phyloP scores from a whole-genome alignment of 345 rosid species.

The Sonneratia alba region DNA sequence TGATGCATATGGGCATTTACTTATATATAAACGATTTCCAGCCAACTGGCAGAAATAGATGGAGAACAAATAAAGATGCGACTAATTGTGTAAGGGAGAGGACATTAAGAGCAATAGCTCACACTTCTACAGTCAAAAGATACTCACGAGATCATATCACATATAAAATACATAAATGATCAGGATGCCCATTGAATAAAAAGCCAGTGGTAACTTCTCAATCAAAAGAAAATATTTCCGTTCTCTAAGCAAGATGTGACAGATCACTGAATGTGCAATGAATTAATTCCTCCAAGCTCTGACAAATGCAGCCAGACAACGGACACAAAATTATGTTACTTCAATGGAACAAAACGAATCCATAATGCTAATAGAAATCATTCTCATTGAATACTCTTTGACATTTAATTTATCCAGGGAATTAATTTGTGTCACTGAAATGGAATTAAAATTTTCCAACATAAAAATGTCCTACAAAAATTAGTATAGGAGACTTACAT shows the following conservation, averaged over 20 bases:
- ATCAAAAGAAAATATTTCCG: not conserved
- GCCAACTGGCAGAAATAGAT: not conserved
- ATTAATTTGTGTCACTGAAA: not conserved
- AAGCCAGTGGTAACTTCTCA: not conserved
- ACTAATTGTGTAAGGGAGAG: not conserved
- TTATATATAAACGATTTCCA: not conserved
- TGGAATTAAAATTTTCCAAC: not conserved
- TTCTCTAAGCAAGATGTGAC: not conserved
- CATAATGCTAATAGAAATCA: not conserved
- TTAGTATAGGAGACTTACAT: slow-evolving; percentile 38
- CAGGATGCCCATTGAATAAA: not conserved
- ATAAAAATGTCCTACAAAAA: not conserved
- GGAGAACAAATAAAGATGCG: not conserved
- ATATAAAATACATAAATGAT: not conserved
- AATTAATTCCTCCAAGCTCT: not conserved
- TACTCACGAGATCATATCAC: not conserved
- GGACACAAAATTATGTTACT: not conserved
- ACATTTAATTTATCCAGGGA: not conserved
- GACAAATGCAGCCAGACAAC: not conserved
- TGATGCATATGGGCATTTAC: not conserved
- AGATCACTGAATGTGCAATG: not conserved
- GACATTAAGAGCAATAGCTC: not conserved
- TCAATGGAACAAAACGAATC: not conserved
- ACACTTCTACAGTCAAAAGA: not conserved
- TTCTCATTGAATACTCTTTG: not conserved